These are phyloP conservation scores for Prunella vulgaris DNA, from an alignment of 257 asterid species.

Conservation along the genomic window DNA sequence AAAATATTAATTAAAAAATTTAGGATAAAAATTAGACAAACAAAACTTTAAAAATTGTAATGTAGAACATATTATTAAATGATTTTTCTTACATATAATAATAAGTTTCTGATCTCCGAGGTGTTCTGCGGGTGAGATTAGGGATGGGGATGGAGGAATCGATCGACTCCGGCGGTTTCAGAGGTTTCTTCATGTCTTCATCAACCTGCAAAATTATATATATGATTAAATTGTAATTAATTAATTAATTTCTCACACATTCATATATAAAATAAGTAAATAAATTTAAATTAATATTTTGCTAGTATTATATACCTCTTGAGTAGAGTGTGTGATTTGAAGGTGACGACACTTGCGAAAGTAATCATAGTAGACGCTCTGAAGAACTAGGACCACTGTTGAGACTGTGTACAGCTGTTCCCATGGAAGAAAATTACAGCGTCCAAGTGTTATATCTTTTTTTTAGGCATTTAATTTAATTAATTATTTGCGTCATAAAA, in stretches of 20 bases:
- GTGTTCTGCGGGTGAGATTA: constrained; percentile 21
- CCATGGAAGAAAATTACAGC: neutral
- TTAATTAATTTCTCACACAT: neutral
- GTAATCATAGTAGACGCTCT: constrained; percentile 72
- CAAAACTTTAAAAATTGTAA: too few species aligned
- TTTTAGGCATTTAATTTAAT: neutral
- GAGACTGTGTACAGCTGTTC: constrained; percentile 68
- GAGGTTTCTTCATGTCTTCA: constrained; percentile 62
- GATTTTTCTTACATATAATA: constrained; percentile 51
- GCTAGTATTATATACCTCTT: constrained; percentile 35
- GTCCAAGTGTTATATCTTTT: neutral
- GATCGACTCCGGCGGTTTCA: constrained; percentile 28
- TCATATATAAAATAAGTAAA: neutral
- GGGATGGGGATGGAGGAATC: constrained; percentile 68
- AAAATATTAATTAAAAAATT: too few species aligned
- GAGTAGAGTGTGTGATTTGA: constrained; percentile 23
- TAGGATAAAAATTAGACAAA: too few species aligned
- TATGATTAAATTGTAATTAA: neutral
- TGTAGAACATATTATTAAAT: neutral
- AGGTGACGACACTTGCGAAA: constrained; percentile 33
- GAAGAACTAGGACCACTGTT: constrained; percentile 67
- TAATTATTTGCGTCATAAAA: neutral
- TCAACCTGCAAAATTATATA: constrained; percentile 54
- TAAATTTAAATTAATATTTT: neutral
- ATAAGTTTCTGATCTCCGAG: constrained; percentile 38